These are phyloP conservation scores for Musa acuminata DNA, from an alignment of 176 grass and related monocot genomes.

Conservation along the genomic window DNA sequence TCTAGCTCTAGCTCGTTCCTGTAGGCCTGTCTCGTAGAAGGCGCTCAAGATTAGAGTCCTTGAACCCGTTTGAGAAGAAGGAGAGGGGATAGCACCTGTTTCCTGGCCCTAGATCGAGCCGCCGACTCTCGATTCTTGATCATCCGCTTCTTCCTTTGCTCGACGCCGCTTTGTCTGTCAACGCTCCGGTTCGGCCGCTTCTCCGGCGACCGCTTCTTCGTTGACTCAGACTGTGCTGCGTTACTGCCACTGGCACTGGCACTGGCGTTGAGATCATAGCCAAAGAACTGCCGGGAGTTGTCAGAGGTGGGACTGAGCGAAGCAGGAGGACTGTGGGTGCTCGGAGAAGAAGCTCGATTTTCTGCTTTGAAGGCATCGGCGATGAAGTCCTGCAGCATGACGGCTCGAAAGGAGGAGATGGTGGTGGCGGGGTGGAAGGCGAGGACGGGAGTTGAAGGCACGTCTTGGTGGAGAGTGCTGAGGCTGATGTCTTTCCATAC, in stretches of 20 bases:
- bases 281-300: background rate
- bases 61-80: background rate
- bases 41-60: too few relatives aligned
- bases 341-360: background rate
- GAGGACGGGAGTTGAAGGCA: background rate
- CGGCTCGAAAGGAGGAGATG: background rate
- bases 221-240: background rate
- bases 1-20: constrained; percentile 7
- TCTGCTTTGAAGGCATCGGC: background rate
- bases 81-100: background rate
- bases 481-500: constrained; percentile 12
- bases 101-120: constrained; percentile 19
- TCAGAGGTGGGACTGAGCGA: background rate
- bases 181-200: background rate
- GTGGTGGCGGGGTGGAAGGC: background rate
- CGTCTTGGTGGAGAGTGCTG: background rate
- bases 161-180: background rate
- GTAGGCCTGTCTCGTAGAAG: constrained; percentile 5
- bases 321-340: too few relatives aligned
- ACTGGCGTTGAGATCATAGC: too few relatives aligned
- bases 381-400: constrained; percentile 8
- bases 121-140: constrained; percentile 27
- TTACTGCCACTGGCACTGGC: background rate
- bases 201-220: too few relatives aligned
- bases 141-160: constrained; percentile 21